Evolutionary conservation across 352 stramenopile genomes (phyloP), one percentile per base, ranked within the genome.

Genomic region (Globisporangium perplexum): DNA sequence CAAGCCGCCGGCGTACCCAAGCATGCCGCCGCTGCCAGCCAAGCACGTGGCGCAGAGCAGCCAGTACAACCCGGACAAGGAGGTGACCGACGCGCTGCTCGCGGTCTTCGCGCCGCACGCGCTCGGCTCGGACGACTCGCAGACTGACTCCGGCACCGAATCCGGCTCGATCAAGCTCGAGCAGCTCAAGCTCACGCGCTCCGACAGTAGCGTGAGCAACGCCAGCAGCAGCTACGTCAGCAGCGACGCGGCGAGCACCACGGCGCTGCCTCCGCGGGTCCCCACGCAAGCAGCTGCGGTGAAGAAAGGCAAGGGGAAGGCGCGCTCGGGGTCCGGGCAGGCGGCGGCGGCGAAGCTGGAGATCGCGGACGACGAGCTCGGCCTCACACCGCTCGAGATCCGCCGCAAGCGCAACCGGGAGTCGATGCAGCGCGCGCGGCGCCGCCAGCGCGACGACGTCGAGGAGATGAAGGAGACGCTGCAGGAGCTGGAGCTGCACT

Each of bases 381-480:
- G 70, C n/a, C 53, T 78, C 33, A 71, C 69, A 14, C 69, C 71
- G 30, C 50, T 82, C 26, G 71, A 82, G 57, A 70, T 78, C 43
- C 71, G 71, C 11, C 69, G 71, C 51, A 78, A 78, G 58, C 63
- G 71, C 35, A 82, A 82, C 57, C 66, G 71, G 24, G 71, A 82
- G 58, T 78, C 69, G n/a, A 82, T 78, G 71, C 69, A 76, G 43
- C 66, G 71, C 46, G 71, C 71, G 35, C 60, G 71, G 47, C 69
- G 63, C 15, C 60, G 69, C 2, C 71, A 82, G 57, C 59, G 69
- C 10, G 69, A 82, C 49, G 69, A 78, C n/a, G 57, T 82, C 7
- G 66, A 75, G 35, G 59, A 71, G 46, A 78, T 82, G 71, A 76
- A 74, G 39, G 59, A 57, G 46, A 77, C 65, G 43, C 53, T 82